These are phyloP conservation scores for Amanita pallidorosea DNA, from an alignment of 768 basidiomycete genomes.

Conservation along the genomic window DNA sequence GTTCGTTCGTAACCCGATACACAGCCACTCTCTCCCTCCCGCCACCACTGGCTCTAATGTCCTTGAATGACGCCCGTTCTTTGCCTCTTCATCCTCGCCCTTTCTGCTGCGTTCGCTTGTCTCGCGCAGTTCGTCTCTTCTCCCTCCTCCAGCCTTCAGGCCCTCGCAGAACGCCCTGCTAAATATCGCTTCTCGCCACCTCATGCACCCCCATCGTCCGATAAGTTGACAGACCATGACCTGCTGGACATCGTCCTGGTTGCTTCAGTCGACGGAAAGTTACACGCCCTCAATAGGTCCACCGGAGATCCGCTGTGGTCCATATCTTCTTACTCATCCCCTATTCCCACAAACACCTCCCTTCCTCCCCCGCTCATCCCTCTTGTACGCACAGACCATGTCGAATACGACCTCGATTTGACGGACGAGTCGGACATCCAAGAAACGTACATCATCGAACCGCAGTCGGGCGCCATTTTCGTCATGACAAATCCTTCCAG, in stretches of 20 bases:
- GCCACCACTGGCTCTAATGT: neutral
- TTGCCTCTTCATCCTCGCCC: constrained; percentile 13
- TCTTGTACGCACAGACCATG: constrained; percentile 63
- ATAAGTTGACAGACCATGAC: constrained; percentile 36
- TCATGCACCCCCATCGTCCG: constrained; percentile 8
- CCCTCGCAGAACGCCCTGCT: constrained; percentile 16
- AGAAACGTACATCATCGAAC: constrained; percentile 90
- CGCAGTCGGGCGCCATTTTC: constrained; percentile 89
- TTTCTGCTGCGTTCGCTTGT: constrained; percentile 18
- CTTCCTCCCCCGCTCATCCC: constrained; percentile 53
- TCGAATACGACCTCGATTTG: constrained; percentile 44
- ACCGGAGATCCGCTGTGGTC: constrained; percentile 84
- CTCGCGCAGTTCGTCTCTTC: constrained; percentile 21
- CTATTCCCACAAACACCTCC: constrained; percentile 18
- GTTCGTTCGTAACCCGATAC: neutral
- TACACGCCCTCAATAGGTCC: constrained; percentile 87
- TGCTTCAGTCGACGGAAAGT: constrained; percentile 88
- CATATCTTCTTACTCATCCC: constrained; percentile 52
- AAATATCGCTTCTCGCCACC: constrained; percentile 12
- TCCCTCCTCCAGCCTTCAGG: constrained; percentile 13
- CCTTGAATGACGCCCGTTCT: constrained; percentile 24
- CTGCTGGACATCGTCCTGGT: constrained; percentile 80
- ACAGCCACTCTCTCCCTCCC: neutral
- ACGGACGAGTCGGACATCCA: constrained; percentile 39
- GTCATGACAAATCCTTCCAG: constrained; percentile 61